Percentiles rank a stretch among this genome's conserved stretches.
Evolutionary conservation across 2,329 filamentous ascomycete species (phyloP).

Genomic region (Macrophomina tecta): DNA sequence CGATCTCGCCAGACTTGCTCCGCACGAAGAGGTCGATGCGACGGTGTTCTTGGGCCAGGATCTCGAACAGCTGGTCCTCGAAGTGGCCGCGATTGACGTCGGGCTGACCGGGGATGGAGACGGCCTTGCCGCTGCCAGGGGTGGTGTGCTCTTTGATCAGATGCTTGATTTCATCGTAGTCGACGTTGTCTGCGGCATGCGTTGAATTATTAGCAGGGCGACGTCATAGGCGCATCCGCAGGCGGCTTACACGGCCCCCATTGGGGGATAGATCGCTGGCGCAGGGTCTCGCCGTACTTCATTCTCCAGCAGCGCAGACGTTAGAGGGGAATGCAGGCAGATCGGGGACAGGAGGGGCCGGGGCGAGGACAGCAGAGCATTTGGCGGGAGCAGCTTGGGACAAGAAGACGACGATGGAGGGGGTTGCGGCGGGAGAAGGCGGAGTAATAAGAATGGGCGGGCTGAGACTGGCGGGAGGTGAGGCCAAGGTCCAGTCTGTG

Average conservation of each 20-base stretch:
- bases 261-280: slow-evolving; percentile 78
- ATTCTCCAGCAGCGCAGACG: slow-evolving; percentile 49
- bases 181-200: slow-evolving; percentile 73
- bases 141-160: slow-evolving; percentile 83
- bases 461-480: background rate
- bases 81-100: slow-evolving; percentile 65
- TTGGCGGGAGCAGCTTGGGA: background rate
- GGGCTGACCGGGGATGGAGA: slow-evolving; percentile 74
- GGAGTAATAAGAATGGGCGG: slow-evolving; percentile 17
- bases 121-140: slow-evolving; percentile 70
- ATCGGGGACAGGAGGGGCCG: background rate
- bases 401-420: background rate
- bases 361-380: background rate
- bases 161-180: slow-evolving; percentile 86
- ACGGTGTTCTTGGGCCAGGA: slow-evolving; percentile 76
- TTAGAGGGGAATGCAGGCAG: background rate
- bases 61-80: slow-evolving; percentile 72
- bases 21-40: slow-evolving; percentile 78
- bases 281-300: slow-evolving; percentile 79
- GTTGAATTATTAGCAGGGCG: slow-evolving; percentile 31
- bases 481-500: background rate
- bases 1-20: slow-evolving; percentile 81
- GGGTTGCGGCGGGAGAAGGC: slow-evolving; percentile 9
- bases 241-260: slow-evolving; percentile 72
- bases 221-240: slow-evolving; percentile 14